Percentiles rank a stretch among this genome's conserved stretches.
These are phyloP conservation scores for Chrysoporthe cubensis DNA, from an alignment of 2,329 filamentous ascomycete genomes.

Conservation along the genomic window DNA sequence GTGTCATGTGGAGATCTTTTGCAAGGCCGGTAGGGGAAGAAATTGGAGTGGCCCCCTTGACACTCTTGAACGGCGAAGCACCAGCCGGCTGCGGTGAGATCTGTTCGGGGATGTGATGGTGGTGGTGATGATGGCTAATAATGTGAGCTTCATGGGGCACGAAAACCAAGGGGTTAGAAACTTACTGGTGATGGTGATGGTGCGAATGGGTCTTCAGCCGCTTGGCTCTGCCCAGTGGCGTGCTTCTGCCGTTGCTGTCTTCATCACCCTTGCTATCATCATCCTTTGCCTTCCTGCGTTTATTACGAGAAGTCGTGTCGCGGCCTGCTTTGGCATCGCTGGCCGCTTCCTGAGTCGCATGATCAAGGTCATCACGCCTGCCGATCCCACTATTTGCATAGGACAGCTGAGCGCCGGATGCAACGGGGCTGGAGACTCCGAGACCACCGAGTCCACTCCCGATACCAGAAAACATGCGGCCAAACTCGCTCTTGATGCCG, in stretches of 20 bases:
- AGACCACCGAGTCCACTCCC: slow-evolving; percentile 60
- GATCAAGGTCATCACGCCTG: slow-evolving; percentile 58
- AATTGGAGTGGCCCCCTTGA: slow-evolving; percentile 51
- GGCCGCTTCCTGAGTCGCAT: slow-evolving; percentile 47
- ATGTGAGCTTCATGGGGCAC: slow-evolving; percentile 30
- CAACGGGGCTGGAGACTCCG: slow-evolving; percentile 55
- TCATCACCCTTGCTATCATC: slow-evolving; percentile 73
- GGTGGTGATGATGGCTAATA: slow-evolving; percentile 60
- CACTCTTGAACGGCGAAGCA: slow-evolving; percentile 51
- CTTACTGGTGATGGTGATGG: slow-evolving; percentile 71
- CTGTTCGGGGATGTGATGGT: slow-evolving; percentile 56
- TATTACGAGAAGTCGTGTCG: slow-evolving; percentile 48
- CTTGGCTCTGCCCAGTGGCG: slow-evolving; percentile 64
- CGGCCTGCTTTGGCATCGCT: slow-evolving; percentile 21
- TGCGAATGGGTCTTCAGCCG: slow-evolving; percentile 67
- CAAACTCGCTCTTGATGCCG: slow-evolving; percentile 92
- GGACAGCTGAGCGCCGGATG: slow-evolving; percentile 47
- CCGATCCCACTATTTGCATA: slow-evolving; percentile 50
- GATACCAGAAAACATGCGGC: slow-evolving; percentile 94
- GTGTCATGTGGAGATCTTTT: slow-evolving; percentile 45
- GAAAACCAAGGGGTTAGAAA: slow-evolving; percentile 35
- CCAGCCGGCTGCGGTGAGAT: slow-evolving; percentile 46
- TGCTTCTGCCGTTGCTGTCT: slow-evolving; percentile 63
- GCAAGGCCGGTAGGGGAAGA: slow-evolving; percentile 48
- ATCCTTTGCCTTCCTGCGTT: slow-evolving; percentile 75